Evolutionary conservation across 1,284 basidiomycete species (phyloP), one percentile per base, ranked within the genome.

Genomic region (Cryptococcus sp.): DNA sequence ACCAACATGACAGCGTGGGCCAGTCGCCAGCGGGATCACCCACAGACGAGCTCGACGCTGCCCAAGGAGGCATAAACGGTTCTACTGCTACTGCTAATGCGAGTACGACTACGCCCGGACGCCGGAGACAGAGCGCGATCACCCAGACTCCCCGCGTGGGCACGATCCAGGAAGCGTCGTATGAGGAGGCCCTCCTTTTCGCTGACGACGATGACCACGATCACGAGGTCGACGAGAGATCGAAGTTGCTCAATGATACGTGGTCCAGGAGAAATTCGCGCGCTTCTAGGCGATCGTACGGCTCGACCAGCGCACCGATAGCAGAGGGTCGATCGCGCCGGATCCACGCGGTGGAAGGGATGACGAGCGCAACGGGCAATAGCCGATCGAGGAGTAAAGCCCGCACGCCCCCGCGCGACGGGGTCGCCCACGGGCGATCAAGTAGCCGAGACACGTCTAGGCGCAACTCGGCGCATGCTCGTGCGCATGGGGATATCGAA

Each of bases 361-460:
- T 48, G 3, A 46, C 57, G 2, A 58, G 45, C 20, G 31, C 31
- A 35, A 35, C 31, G 31, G 73, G 71, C 11, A 72, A 65, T 42
- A 69, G 66, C 17, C 59, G 70, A 15, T 68, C 67, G 4, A 50
- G 72, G 52, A 68, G 66, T 31, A 71, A 69, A 50, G 73, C 70
- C 10, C 58, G 71, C 16, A 73, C 73, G 20, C 73, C 73, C 15
- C 73, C 72, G 27, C 59, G 73, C n/a, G 31, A 35, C 10, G 31
- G 31, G 13, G 31, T 35, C 31, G 31, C 31, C 2, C 31, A 35
- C 47, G 55, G 22, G 59, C 57, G 19, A 35, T 15, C 38, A 38
- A 55, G 10, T 50, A 55, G 20, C 16, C 31, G 19, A 48, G 50
- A 35, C 47, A 49, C 3, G 42, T 53, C 25, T 25, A 50, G 27